These are phyloP conservation scores for Narthecium ossifragum DNA, from an alignment of 106 monocot genomes.

Conservation along the genomic window DNA sequence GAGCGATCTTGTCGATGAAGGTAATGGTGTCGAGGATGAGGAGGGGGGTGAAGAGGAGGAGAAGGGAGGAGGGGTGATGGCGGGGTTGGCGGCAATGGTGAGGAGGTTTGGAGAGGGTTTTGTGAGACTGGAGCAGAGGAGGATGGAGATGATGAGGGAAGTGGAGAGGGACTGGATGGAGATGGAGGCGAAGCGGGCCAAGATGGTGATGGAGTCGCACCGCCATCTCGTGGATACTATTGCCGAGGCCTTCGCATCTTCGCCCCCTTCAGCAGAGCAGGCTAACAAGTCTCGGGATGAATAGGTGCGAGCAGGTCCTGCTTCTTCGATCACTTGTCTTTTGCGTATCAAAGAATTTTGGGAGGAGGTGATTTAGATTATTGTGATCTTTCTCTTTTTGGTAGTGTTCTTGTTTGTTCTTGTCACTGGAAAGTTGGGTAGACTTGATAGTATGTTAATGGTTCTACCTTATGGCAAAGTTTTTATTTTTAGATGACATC, in stretches of 20 bases:
- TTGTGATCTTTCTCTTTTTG: no score
- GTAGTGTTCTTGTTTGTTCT: no score
- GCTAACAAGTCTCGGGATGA: background rate
- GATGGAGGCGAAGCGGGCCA: constrained; percentile 9
- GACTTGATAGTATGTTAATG: no score
- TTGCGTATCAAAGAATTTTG: no score
- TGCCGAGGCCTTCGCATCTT: background rate
- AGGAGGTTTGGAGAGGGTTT: constrained; percentile 11
- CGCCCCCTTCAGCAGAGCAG: background rate
- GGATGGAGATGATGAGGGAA: constrained; percentile 23
- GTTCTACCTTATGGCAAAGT: no score
- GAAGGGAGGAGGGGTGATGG: background rate
- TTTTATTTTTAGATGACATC: no score
- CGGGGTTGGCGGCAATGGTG: constrained; percentile 1
- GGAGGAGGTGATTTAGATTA: no score
- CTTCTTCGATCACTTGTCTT: no score
- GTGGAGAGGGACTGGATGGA: constrained; percentile 13
- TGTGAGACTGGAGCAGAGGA: constrained; percentile 15
- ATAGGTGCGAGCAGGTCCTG: no score
- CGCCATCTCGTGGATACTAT: constrained; percentile 2
- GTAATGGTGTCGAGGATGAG: background rate
- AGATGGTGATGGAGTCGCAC: constrained; percentile 8
- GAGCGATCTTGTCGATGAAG: background rate
- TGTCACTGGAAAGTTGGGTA: no score
- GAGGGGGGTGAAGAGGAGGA: background rate